A percentile compares a stretch with the other conserved stretches of the same genome.
Evolutionary conservation across 768 basidiomycete species (phyloP).

Genomic region (Tulasnella sp.): DNA sequence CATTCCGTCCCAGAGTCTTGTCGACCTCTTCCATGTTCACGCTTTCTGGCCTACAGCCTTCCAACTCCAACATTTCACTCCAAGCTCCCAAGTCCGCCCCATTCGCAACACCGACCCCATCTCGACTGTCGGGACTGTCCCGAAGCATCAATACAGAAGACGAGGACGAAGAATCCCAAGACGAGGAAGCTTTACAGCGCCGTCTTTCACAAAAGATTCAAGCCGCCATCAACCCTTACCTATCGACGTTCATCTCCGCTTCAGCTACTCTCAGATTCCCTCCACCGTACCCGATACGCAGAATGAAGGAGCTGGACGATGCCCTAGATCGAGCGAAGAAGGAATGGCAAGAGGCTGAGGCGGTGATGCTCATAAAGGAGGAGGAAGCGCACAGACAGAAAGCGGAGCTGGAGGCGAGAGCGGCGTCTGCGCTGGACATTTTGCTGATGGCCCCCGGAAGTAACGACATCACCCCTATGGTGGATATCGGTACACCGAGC

Average conservation of each 20-base stretch:
- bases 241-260: conserved; percentile 80
- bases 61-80: background rate
- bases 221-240: conserved; percentile 71
- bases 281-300: conserved; percentile 76
- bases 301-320: conserved; percentile 82
- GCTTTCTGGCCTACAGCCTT: background rate
- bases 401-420: background rate
- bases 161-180: conserved; percentile 36
- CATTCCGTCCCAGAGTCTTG: conserved; percentile 16
- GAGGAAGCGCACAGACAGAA: conserved; percentile 37
- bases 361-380: conserved; percentile 48
- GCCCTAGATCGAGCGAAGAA: conserved; percentile 55
- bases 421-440: background rate
- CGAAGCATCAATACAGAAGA: background rate
- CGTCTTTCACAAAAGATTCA: conserved; percentile 68
- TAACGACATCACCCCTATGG: background rate
- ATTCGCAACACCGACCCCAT: background rate
- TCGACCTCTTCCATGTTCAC: conserved; percentile 15
- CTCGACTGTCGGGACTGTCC: background rate
- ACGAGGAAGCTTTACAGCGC: conserved; percentile 60
- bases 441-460: background rate
- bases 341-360: conserved; percentile 76
- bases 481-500: background rate
- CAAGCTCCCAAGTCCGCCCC: background rate
- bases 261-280: conserved; percentile 87